Evolutionary conservation across 352 stramenopile genomes (phyloP).

Genomic region (Phytophthora cactorum): DNA sequence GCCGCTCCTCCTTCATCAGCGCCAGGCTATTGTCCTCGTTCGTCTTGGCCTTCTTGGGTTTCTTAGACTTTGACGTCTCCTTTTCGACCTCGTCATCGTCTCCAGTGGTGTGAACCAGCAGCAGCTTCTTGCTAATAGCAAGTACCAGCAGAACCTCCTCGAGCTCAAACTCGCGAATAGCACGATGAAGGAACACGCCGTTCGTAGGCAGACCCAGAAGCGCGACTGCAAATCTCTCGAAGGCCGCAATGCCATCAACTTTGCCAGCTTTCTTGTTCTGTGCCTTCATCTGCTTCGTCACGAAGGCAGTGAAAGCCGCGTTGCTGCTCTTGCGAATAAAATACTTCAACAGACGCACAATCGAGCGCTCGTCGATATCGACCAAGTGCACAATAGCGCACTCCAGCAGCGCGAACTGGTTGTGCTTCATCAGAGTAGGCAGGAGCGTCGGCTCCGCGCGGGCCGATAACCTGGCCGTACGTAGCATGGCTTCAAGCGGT

Average conservation of each 20-base stretch:
- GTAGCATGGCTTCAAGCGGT: slow-evolving; percentile 56
- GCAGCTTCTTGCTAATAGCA: slow-evolving; percentile 73
- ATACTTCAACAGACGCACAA: slow-evolving; percentile 77
- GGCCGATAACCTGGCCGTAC: slow-evolving; percentile 65
- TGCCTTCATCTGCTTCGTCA: slow-evolving; percentile 29
- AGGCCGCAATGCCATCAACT: slow-evolving; percentile 30
- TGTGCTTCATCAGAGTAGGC: slow-evolving; percentile 67
- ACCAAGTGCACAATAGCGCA: slow-evolving; percentile 65
- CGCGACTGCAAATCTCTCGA: slow-evolving; percentile 62
- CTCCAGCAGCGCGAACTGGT: slow-evolving; percentile 73
- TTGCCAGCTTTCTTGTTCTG: slow-evolving; percentile 15
- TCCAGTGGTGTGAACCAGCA: slow-evolving; percentile 49
- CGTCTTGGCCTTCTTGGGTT: slow-evolving; percentile 30
- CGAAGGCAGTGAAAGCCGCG: slow-evolving; percentile 44
- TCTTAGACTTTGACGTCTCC: slow-evolving; percentile 27
- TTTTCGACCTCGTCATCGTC: slow-evolving; percentile 20
- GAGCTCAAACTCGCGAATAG: slow-evolving; percentile 72
- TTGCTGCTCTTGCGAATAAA: slow-evolving; percentile 70
- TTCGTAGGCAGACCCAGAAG: slow-evolving; percentile 70
- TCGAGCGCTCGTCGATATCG: slow-evolving; percentile 79
- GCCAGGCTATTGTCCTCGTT: slow-evolving; percentile 17
- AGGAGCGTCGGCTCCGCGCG: slow-evolving; percentile 69
- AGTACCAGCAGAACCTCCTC: slow-evolving; percentile 75
- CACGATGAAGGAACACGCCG: slow-evolving; percentile 79
- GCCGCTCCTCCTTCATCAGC: slow-evolving; percentile 27